These are phyloP conservation scores for Carnegiea gigantea DNA, from an alignment of 179 eudicot species.

Conservation along the genomic window DNA sequence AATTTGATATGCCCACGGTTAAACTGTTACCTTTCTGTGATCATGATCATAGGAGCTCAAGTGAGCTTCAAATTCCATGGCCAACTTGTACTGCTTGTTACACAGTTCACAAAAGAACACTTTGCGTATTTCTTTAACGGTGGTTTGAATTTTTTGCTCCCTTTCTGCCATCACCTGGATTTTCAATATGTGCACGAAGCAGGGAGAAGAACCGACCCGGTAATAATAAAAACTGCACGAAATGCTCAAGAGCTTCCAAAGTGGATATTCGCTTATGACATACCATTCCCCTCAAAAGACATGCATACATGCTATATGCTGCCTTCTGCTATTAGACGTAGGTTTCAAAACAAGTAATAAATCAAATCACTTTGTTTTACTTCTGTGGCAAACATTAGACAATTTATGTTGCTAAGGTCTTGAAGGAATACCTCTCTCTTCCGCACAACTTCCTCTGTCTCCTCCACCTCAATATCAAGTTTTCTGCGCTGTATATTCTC, in stretches of 20 bases:
- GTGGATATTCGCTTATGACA: slow-evolving; percentile 72
- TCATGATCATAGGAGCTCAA: slow-evolving; percentile 95
- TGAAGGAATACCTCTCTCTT: slow-evolving; percentile 83
- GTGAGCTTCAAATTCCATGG: slow-evolving; percentile 94
- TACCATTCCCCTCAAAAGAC: slow-evolving; percentile 91
- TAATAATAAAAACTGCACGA: slow-evolving; percentile 91
- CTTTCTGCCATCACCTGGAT: slow-evolving; percentile 98
- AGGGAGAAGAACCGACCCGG: slow-evolving; percentile 99
- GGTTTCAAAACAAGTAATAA: slow-evolving; percentile 62
- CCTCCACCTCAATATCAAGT: slow-evolving; percentile 87
- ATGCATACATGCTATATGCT: slow-evolving; percentile 81
- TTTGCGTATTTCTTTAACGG: slow-evolving; percentile 88
- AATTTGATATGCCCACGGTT: background rate
- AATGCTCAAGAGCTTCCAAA: slow-evolving; percentile 96
- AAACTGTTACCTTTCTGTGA: slow-evolving; percentile 70
- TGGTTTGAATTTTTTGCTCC: slow-evolving; percentile 90
- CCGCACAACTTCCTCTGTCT: slow-evolving; percentile 76
- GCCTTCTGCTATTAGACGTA: slow-evolving; percentile 84
- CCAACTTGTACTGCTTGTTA: slow-evolving; percentile 94
- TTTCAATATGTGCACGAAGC: slow-evolving; percentile 94
- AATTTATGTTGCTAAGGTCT: slow-evolving; percentile 10
- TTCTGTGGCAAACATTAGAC: slow-evolving; percentile 17
- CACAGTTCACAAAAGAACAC: slow-evolving; percentile 64
- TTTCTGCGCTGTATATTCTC: slow-evolving; percentile 83
- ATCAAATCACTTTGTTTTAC: slow-evolving; percentile 49